These are phyloP conservation scores for Schizonepeta tenuifolia DNA, from an alignment of 257 asterid species.

Conservation along the genomic window DNA sequence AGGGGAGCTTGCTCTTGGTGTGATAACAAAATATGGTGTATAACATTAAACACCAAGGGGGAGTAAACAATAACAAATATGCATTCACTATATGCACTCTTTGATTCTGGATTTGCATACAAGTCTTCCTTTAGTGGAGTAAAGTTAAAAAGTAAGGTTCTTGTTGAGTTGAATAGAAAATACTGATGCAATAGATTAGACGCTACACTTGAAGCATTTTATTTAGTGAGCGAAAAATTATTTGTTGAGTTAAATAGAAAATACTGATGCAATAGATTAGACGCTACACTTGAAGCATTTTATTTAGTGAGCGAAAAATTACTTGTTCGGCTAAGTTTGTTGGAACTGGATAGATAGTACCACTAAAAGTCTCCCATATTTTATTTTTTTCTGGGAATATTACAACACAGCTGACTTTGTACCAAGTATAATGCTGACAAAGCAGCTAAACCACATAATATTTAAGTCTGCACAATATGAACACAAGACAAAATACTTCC, in stretches of 20 bases:
- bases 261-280: not conserved
- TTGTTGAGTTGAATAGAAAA: not conserved
- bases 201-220: conserved; percentile 7
- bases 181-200: conserved; percentile 5
- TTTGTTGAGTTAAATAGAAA: conserved; percentile 8
- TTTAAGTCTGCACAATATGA: conserved; percentile 11
- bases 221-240: not conserved
- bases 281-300: conserved; percentile 18
- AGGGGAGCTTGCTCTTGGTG: conserved; percentile 15
- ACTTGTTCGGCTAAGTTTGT: conserved; percentile 13
- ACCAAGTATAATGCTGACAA: conserved; percentile 21
- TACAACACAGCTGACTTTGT: not conserved
- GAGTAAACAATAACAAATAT: conserved; percentile 11
- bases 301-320: not conserved
- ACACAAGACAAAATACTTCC: conserved; percentile 36
- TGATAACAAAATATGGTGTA: no score
- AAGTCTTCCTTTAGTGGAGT: conserved; percentile 25
- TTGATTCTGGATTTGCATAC: conserved; percentile 13
- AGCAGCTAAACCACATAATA: conserved; percentile 32
- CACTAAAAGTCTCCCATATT: not conserved
- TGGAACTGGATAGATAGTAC: conserved; percentile 9
- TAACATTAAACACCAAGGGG: not conserved
- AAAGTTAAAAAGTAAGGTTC: not conserved
- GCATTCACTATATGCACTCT: conserved; percentile 16
- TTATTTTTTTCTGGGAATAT: not conserved